These are phyloP conservation scores for Paramecium sonneborni DNA, from an alignment of 73 alveolate species.

Conservation along the genomic window DNA sequence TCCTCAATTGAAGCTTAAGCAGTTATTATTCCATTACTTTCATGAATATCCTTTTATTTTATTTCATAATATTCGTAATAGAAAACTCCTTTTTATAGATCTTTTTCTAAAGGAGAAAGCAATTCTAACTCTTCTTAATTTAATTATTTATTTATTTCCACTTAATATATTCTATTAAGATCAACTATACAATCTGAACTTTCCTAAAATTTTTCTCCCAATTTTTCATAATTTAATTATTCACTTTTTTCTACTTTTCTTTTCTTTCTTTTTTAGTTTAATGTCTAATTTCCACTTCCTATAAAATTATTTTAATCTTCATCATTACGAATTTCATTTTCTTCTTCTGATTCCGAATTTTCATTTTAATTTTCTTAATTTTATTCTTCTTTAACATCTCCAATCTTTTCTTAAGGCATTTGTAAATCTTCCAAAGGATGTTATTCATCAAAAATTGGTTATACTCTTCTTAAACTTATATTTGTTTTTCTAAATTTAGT, in stretches of 20 bases:
- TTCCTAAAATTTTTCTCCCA: neutral
- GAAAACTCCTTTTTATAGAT: neutral
- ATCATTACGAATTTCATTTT: neutral
- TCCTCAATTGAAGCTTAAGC: slow-evolving; percentile 27
- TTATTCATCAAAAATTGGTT: neutral
- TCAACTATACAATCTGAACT: slow-evolving; percentile 24
- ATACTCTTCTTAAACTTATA: neutral
- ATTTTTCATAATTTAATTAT: neutral
- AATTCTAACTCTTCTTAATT: neutral
- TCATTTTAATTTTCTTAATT: slow-evolving; percentile 4
- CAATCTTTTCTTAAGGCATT: neutral
- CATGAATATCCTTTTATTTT: neutral
- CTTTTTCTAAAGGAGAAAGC: neutral
- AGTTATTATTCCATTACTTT: neutral
- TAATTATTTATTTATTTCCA: neutral
- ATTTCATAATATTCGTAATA: neutral
- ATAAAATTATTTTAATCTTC: neutral
- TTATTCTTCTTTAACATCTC: neutral
- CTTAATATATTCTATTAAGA: neutral
- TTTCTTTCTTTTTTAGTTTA: neutral
- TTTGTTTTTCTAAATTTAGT: neutral
- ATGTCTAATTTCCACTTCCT: neutral
- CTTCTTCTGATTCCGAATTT: slow-evolving; percentile 6
- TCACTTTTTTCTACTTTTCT: neutral
- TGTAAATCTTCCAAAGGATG: neutral